Base-by-base conservation (phyloP, 2,329 filamentous ascomycete genomes). In the Aspergillus ochraceus region DNA sequence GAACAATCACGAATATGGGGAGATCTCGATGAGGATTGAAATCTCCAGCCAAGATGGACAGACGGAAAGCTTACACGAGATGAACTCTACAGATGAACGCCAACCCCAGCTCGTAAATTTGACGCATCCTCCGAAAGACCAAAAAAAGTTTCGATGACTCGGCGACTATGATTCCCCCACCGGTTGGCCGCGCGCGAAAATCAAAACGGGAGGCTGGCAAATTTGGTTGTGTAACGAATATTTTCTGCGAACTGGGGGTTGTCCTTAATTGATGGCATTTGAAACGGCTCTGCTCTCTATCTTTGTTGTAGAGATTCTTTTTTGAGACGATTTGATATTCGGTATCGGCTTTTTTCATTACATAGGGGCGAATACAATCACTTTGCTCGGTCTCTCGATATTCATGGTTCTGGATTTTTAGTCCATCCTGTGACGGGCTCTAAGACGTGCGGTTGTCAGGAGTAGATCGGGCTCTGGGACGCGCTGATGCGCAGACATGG, bases 21-120 rank as follows among this genome's bases (percentile, higher is more conserved):
- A 26, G 26, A 29, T 9, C 2, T 29, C 26, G 26, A 29, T 29
- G 26, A 29, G 26, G 26, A 29, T 29, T 8, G 26, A 29, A 29
- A 29, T 29, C 26, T 29, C 26, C 26, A 29, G 26, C 8, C 26
- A 8, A 29, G 22, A 50, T 52, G 17, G 6, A 17, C 49, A 36
- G 17, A 42, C 17, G 36, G 36, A 42, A n/a, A 42, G 52, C 46
- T 54, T 29, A 52, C 29, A 36, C 42, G 12, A 24, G 4, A 11
- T 50, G 12, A 29, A 54, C 26, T 46, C 51, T 59, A 59, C 67
- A 90, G 90, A 93, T 93, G 90, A 93, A 93, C 88, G 89, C 90
- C 80, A 92, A 92, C 86, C 90, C 90, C 75, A 87, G 86, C 78
- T 77, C 87, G 73, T 91, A 90, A 82, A 73, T 49, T 55, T 29